Percentiles rank a stretch among this genome's conserved stretches.
phyloP scores from a whole-genome alignment of 75 land plant genomes.

The Chamaecyparis obtusa region DNA sequence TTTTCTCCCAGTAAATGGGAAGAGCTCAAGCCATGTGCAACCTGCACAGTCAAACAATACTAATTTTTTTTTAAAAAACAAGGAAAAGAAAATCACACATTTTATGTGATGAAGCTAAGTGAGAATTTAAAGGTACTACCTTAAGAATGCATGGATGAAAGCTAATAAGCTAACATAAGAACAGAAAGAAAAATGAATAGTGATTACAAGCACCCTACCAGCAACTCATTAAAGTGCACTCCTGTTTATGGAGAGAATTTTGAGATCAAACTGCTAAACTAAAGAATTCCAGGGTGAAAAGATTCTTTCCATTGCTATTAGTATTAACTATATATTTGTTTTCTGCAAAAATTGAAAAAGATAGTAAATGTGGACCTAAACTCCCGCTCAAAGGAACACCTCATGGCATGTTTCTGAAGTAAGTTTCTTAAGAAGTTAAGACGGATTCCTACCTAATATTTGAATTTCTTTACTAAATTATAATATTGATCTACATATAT shows the following conservation, averaged over 20 bases:
- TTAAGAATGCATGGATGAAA: background rate
- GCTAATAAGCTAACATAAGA: background rate
- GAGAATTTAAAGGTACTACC: background rate
- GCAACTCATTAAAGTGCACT: background rate
- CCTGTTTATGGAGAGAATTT: background rate
- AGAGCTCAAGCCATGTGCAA: constrained; percentile 91
- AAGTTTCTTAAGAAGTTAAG: background rate
- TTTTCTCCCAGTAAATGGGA: constrained; percentile 91
- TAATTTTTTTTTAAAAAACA: background rate
- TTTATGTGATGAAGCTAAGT: background rate
- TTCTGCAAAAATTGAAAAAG: background rate
- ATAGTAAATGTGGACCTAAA: background rate
- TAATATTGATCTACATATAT: background rate
- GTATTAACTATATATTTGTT: too few species aligned
- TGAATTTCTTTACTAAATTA: background rate
- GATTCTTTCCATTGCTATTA: background rate
- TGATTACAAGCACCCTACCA: background rate
- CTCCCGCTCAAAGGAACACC: background rate
- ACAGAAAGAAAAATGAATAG: background rate
- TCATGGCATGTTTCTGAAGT: background rate
- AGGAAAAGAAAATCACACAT: background rate
- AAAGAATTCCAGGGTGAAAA: background rate
- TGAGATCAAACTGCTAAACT: background rate
- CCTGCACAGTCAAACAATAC: constrained; percentile 28
- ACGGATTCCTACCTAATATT: background rate